A percentile compares a stretch with the other conserved stretches of the same genome.
Evolutionary conservation across 257 asterid species (phyloP).

Genomic region (Phtheirospermum japonicum): DNA sequence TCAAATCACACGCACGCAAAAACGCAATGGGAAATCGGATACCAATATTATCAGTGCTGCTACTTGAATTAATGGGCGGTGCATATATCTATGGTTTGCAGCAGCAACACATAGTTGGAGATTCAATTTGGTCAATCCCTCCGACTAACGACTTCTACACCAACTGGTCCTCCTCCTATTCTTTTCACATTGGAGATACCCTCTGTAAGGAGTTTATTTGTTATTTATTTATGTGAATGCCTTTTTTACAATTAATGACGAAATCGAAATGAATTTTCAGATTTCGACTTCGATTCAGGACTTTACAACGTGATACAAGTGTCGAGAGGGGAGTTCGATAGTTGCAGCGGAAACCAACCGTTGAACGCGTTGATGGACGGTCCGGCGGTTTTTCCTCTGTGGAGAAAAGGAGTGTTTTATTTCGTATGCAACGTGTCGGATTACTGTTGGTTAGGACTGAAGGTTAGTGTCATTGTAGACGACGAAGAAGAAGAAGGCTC

Average conservation of each 20-base stretch:
- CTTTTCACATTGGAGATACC: constrained; percentile 52
- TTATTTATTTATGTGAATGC: no score
- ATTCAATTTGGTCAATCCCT: constrained; percentile 69
- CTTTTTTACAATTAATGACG: no score
- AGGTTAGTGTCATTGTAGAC: constrained; percentile 42
- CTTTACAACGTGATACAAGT: constrained; percentile 56
- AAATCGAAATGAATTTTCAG: constrained; percentile 33
- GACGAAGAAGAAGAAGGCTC: constrained; percentile 6
- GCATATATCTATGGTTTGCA: constrained; percentile 23
- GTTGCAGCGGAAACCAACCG: constrained; percentile 47
- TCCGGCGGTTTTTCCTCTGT: constrained; percentile 36
- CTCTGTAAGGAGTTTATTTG: constrained; percentile 46
- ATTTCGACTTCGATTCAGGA: constrained; percentile 57
- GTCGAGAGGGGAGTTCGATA: constrained; percentile 44
- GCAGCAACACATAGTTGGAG: constrained; percentile 51
- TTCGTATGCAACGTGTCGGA: constrained; percentile 54
- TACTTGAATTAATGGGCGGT: not conserved
- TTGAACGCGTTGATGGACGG: constrained; percentile 45
- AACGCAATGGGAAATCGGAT: constrained; percentile 25
- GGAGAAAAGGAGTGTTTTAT: constrained; percentile 47
- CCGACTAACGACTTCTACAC: constrained; percentile 47
- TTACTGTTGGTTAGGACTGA: constrained; percentile 58
- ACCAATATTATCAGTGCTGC: not conserved
- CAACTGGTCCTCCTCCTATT: constrained; percentile 59
- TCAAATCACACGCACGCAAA: no score